phyloP scores from a whole-genome alignment of 148 eudicot species.

The Chenopodium album region DNA sequence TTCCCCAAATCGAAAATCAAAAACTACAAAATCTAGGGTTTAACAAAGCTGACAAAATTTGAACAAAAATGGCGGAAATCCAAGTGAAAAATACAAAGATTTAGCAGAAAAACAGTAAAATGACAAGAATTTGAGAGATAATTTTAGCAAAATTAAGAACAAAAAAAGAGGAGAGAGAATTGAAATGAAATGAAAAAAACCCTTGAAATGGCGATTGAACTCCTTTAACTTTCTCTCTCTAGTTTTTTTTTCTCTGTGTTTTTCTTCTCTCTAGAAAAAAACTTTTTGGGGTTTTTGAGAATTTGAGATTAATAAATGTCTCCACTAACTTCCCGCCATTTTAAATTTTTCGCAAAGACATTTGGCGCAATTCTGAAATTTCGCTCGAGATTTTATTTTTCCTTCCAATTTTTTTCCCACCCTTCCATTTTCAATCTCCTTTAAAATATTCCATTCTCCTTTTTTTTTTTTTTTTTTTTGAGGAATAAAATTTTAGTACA shows the following conservation, averaged over 20 bases:
- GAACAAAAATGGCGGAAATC: not conserved
- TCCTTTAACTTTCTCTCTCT: not conserved
- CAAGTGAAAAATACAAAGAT: not conserved
- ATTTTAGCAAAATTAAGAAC: not conserved
- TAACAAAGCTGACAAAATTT: not conserved
- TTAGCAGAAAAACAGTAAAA: not conserved
- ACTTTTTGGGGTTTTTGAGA: not conserved
- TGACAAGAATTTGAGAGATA: not conserved
- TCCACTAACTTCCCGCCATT: constrained; percentile 24
- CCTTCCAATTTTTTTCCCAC: not conserved
- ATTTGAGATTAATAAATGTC: not conserved
- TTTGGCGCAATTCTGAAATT: constrained; percentile 13
- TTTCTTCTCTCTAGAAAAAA: not conserved
- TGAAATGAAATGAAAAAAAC: not conserved
- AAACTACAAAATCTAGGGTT: constrained; percentile 12
- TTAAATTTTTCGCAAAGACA: not conserved
- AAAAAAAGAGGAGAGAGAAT: not conserved
- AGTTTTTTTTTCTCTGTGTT: not conserved
- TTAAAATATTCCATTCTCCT: too few species aligned
- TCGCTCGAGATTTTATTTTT: not conserved
- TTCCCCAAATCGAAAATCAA: too few species aligned
- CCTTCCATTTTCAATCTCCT: not conserved
- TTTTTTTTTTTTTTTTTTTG: too few species aligned
- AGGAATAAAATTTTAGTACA: too few species aligned
- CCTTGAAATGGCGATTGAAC: constrained; percentile 7